Evolutionary conservation across 192 early-diverging fungal genomes (phyloP).

Genomic region (Lobulomyces angularis): DNA sequence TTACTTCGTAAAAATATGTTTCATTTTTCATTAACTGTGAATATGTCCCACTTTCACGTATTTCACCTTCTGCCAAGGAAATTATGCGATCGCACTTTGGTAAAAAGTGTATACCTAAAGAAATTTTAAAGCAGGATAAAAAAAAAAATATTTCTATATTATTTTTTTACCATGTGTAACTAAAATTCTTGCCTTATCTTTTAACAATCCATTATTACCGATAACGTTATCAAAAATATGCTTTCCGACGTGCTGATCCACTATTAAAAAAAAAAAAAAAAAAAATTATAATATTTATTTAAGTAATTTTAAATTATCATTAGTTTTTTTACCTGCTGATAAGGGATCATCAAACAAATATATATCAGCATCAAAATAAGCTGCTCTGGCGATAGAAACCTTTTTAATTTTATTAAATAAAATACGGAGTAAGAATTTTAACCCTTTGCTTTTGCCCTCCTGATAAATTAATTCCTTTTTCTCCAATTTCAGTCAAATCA

Average conservation of each 20-base stretch:
- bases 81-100: constrained; percentile 51
- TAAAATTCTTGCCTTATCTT: constrained; percentile 63
- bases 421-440: too few relatives aligned
- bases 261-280: constrained; percentile 29
- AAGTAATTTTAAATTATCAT: not conserved
- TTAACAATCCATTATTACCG: constrained; percentile 73
- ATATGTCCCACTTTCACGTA: constrained; percentile 57
- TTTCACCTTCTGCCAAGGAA: constrained; percentile 58
- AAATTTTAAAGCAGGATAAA: too few relatives aligned
- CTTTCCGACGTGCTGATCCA: constrained; percentile 62
- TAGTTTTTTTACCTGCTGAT: constrained; percentile 10
- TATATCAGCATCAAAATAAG: constrained; percentile 82
- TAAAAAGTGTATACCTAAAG: constrained; percentile 64
- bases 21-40: constrained; percentile 49
- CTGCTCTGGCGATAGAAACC: constrained; percentile 58
- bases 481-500: constrained; percentile 76
- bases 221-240: constrained; percentile 82
- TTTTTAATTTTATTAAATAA: constrained; percentile 11
- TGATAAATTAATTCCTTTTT: constrained; percentile 41
- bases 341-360: constrained; percentile 56
- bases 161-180: constrained; percentile 37
- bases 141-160: constrained; percentile 11
- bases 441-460: constrained; percentile 44
- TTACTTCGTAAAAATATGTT: constrained; percentile 48
- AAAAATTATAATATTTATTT: too few relatives aligned